Percentiles rank a stretch among this genome's conserved stretches.
Conservation (phyloP, 768 basidiomycete genomes). For the Leccinum imitatum region DNA sequence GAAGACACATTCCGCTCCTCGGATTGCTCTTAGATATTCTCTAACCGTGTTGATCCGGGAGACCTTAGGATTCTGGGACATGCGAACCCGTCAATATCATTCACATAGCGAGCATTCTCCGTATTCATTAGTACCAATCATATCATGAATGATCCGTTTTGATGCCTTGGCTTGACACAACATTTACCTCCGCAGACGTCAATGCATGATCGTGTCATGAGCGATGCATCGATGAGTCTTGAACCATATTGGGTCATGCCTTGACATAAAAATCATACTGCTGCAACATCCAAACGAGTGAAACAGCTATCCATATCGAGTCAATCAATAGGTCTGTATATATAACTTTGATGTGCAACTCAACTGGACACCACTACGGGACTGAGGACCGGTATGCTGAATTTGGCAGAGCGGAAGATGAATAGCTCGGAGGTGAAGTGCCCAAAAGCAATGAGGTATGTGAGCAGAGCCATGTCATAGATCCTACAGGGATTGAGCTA, state of each 20-base stretch:
- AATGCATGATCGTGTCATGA: not conserved
- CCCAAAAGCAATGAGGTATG: slow-evolving; percentile 86
- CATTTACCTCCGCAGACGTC: not conserved
- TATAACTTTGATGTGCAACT: slow-evolving; percentile 34
- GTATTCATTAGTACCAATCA: not conserved
- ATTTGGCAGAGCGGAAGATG: slow-evolving; percentile 73
- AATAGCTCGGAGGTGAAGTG: slow-evolving; percentile 88
- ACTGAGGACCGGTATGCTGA: slow-evolving; percentile 59
- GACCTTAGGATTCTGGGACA: not conserved
- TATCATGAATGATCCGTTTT: not conserved
- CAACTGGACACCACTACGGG: slow-evolving; percentile 86
- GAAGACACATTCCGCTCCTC: slow-evolving; percentile 5
- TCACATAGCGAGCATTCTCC: not conserved
- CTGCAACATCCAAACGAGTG: slow-evolving; percentile 81
- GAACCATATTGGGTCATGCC: slow-evolving; percentile 20
- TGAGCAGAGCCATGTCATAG: slow-evolving; percentile 85
- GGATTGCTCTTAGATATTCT: not conserved
- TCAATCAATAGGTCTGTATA: slow-evolving; percentile 9
- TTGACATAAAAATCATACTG: slow-evolving; percentile 82
- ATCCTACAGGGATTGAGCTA: slow-evolving; percentile 48
- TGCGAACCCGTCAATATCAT: slow-evolving; percentile 2
- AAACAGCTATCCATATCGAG: slow-evolving; percentile 45
- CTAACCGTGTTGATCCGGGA: slow-evolving; percentile 9
- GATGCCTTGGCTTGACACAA: slow-evolving; percentile 53
- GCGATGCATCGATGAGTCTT: not conserved